Percentiles rank a stretch among this genome's conserved stretches.
Conservation (phyloP, 208 protist species). For the Naegleria lovaniensis region DNA sequence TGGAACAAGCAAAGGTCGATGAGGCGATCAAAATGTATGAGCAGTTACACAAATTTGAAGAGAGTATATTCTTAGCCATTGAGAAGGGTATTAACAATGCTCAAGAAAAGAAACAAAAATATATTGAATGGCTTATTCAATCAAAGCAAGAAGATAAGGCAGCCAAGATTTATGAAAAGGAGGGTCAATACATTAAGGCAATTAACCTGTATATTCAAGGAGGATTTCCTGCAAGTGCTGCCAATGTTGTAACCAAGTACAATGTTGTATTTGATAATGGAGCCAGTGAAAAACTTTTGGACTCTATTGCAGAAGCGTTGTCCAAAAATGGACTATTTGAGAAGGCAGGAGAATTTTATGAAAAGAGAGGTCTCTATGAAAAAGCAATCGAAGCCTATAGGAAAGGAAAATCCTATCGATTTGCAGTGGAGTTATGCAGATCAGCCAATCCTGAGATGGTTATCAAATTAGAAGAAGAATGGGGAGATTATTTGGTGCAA, state of each 20-base stretch:
- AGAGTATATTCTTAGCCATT: conserved; percentile 77
- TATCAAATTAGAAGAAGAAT: conserved; percentile 77
- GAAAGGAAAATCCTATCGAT: conserved; percentile 79
- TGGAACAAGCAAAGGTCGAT: conserved; percentile 82
- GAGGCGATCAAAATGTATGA: conserved; percentile 92
- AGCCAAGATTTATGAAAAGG: conserved; percentile 80
- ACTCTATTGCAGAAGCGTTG: conserved; percentile 82
- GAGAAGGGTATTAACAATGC: conserved; percentile 67
- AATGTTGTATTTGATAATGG: conserved; percentile 47
- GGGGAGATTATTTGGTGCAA: conserved; percentile 91
- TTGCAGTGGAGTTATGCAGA: conserved; percentile 84
- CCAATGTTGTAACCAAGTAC: conserved; percentile 73
- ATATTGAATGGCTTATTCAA: conserved; percentile 89
- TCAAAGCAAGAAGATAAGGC: conserved; percentile 89
- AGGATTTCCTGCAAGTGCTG: conserved; percentile 80
- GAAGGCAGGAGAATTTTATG: conserved; percentile 90
- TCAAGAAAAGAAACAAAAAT: conserved; percentile 66
- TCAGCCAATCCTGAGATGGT: conserved; percentile 66
- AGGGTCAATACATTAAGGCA: conserved; percentile 85
- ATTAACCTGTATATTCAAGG: conserved; percentile 90
- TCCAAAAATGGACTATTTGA: conserved; percentile 84
- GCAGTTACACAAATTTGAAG: conserved; percentile 82
- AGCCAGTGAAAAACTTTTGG: conserved; percentile 75
- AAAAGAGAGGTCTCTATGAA: conserved; percentile 80
- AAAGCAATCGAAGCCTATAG: conserved; percentile 86